Evolutionary conservation across 1,139 yeast species (phyloP).

Genomic region (Meyerozyma smithsonii): DNA sequence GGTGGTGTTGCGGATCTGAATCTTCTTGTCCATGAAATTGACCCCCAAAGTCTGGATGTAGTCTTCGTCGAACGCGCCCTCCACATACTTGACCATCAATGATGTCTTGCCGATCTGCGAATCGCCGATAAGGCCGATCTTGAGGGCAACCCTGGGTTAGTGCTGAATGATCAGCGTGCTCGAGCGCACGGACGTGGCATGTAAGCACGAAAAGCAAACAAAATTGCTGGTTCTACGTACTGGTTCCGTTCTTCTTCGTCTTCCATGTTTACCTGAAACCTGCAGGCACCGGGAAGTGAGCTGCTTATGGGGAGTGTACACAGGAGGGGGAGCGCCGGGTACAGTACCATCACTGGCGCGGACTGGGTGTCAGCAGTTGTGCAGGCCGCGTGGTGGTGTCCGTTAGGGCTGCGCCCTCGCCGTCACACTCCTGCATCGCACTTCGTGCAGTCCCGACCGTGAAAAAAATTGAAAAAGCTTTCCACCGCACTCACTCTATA

Average conservation of each 20-base stretch:
- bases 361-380: too few species aligned
- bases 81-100: slow-evolving; percentile 94
- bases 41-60: slow-evolving; percentile 95
- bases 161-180: too few species aligned
- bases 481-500: slow-evolving; percentile 2
- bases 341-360: too few species aligned
- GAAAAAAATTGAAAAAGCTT: slow-evolving; percentile 4
- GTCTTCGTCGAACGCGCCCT: slow-evolving; percentile 87
- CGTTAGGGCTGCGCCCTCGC: slow-evolving; percentile 1
- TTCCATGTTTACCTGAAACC: slow-evolving; percentile 8
- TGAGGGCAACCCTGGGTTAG: slow-evolving; percentile 59
- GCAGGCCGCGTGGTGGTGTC: too few species aligned
- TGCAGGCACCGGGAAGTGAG: background rate
- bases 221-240: slow-evolving; percentile 30
- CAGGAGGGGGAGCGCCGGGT: background rate
- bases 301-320: background rate
- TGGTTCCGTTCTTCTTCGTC: slow-evolving; percentile 30
- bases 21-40: slow-evolving; percentile 89
- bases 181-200: too few species aligned
- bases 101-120: slow-evolving; percentile 98
- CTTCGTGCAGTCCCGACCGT: slow-evolving; percentile 1
- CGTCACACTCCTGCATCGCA: slow-evolving; percentile 2
- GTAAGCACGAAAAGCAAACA: background rate
- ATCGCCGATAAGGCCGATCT: slow-evolving; percentile 93
- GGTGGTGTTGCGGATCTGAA: slow-evolving; percentile 81